Conservation (phyloP, 2,329 filamentous ascomycete genomes). For the Aspergillus awamori region DNA sequence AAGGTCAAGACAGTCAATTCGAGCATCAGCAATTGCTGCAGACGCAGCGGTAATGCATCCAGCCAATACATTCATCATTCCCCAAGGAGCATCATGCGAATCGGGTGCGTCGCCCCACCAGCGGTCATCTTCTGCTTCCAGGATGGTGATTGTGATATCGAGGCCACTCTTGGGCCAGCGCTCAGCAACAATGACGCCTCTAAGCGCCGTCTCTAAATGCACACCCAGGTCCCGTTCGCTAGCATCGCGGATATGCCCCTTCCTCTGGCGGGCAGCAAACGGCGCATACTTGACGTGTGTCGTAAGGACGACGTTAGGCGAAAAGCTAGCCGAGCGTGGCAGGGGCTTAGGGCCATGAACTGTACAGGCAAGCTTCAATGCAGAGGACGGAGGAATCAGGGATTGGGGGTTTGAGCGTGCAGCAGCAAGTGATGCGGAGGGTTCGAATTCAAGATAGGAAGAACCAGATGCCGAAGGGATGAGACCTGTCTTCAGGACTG, state of each 20-base stretch:
- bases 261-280: slow-evolving; percentile 80
- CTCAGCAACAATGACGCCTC: slow-evolving; percentile 88
- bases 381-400: slow-evolving; percentile 60
- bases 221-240: slow-evolving; percentile 87
- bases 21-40: slow-evolving; percentile 89
- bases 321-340: slow-evolving; percentile 86
- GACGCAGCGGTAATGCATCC: slow-evolving; percentile 93
- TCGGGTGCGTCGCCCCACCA: slow-evolving; percentile 62
- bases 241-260: slow-evolving; percentile 83
- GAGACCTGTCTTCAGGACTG: slow-evolving; percentile 87
- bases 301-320: slow-evolving; percentile 85
- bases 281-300: slow-evolving; percentile 97
- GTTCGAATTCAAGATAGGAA: slow-evolving; percentile 64
- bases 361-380: slow-evolving; percentile 88
- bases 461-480: slow-evolving; percentile 93
- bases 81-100: slow-evolving; percentile 68
- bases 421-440: slow-evolving; percentile 48
- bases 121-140: slow-evolving; percentile 87
- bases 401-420: slow-evolving; percentile 48
- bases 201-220: slow-evolving; percentile 86
- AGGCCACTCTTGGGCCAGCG: slow-evolving; percentile 98
- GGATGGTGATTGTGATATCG: slow-evolving; percentile 89
- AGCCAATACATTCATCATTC: slow-evolving; percentile 86
- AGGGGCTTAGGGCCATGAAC: slow-evolving; percentile 92
- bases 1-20: slow-evolving; percentile 92